Percentiles rank a stretch among this genome's conserved stretches.
Evolutionary conservation across 1,139 yeast species (phyloP).

Genomic region (Yamadazyma sp.): DNA sequence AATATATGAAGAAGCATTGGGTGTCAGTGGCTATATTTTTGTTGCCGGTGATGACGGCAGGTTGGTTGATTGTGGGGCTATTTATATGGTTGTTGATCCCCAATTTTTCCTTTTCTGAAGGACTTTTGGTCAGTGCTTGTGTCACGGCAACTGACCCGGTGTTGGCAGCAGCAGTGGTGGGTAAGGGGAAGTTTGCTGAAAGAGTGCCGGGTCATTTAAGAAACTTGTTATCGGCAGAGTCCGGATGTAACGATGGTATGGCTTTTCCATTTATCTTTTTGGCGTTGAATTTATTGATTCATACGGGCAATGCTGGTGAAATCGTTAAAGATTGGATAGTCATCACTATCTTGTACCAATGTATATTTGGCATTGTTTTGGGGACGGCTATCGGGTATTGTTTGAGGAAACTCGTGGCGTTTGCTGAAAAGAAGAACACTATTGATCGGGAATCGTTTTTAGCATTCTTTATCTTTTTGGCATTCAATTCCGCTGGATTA

Average conservation of each 20-base stretch:
- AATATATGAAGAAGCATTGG: slow-evolving; percentile 93
- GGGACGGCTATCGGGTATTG: slow-evolving; percentile 78
- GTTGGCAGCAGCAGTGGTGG: slow-evolving; percentile 96
- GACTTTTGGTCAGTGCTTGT: slow-evolving; percentile 84
- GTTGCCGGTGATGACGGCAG: slow-evolving; percentile 90
- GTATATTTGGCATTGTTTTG: slow-evolving; percentile 77
- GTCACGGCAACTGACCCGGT: slow-evolving; percentile 98
- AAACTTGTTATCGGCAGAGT: slow-evolving; percentile 86
- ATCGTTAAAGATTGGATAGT: slow-evolving; percentile 85
- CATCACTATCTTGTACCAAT: slow-evolving; percentile 80
- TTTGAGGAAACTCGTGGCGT: slow-evolving; percentile 72
- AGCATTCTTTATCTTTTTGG: slow-evolving; percentile 83
- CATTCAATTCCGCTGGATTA: slow-evolving; percentile 88
- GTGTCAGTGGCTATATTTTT: slow-evolving; percentile 72
- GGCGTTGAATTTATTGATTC: slow-evolving; percentile 65
- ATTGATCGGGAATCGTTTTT: slow-evolving; percentile 93
- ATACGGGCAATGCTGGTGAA: slow-evolving; percentile 63
- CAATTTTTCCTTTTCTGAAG: slow-evolving; percentile 72
- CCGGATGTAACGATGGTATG: slow-evolving; percentile 98
- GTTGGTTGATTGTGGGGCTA: slow-evolving; percentile 87
- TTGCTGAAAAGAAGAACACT: slow-evolving; percentile 70
- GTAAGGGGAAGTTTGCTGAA: slow-evolving; percentile 95
- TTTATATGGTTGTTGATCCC: slow-evolving; percentile 87
- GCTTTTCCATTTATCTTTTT: slow-evolving; percentile 92
- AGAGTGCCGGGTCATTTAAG: slow-evolving; percentile 96